phyloP scores from a whole-genome alignment of 768 basidiomycete genomes.

The Agaricus blazei region DNA sequence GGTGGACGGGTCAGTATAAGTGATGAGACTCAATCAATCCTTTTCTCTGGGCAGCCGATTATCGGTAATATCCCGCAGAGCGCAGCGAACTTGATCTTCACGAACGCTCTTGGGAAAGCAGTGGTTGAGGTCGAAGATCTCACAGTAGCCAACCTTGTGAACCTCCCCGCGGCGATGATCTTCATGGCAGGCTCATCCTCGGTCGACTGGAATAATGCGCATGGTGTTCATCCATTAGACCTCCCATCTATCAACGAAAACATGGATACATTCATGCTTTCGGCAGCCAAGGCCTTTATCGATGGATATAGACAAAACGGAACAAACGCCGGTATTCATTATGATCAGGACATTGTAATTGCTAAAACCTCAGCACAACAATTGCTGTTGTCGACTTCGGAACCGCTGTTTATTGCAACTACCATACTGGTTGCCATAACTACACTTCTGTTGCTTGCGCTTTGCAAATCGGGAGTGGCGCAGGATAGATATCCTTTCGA shows the following conservation, averaged over 20 bases:
- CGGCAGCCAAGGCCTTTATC: slow-evolving; percentile 10
- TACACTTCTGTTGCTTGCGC: neutral
- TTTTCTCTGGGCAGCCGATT: neutral
- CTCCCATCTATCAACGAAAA: slow-evolving; percentile 5
- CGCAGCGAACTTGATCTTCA: slow-evolving; percentile 7
- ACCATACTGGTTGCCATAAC: neutral
- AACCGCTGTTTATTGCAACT: slow-evolving; percentile 1
- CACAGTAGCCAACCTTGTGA: neutral
- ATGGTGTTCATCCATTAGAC: neutral
- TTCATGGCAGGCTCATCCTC: slow-evolving; percentile 4
- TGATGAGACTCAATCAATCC: neutral
- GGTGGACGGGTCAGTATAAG: slow-evolving; percentile 1
- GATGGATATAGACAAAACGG: slow-evolving; percentile 7
- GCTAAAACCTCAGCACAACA: neutral
- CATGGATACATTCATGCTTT: slow-evolving; percentile 7
- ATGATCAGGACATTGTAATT: neutral
- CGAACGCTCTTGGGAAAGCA: neutral
- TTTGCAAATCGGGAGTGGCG: neutral
- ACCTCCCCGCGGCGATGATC: slow-evolving; percentile 3
- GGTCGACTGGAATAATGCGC: slow-evolving; percentile 1
- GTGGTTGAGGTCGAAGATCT: neutral
- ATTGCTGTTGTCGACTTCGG: slow-evolving; percentile 4
- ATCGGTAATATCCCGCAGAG: slow-evolving; percentile 6
- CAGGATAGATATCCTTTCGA: slow-evolving; percentile 7
- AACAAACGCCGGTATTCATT: no score